phyloP scores from a whole-genome alignment of 2,329 filamentous ascomycete genomes.

The Parafenestella ontariensis region DNA sequence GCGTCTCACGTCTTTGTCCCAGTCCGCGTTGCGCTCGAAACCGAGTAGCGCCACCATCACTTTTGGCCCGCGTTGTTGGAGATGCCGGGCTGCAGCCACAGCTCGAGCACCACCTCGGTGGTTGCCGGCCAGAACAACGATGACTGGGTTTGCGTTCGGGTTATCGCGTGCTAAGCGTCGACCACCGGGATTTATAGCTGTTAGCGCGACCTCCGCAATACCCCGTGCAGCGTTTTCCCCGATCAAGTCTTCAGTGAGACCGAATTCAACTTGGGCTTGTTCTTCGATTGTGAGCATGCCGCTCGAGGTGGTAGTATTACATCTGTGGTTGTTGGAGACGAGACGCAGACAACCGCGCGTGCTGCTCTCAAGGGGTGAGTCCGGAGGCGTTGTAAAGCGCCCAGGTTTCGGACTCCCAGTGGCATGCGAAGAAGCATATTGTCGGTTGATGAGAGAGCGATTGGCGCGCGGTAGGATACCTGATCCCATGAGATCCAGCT shows the following conservation, averaged over 20 bases:
- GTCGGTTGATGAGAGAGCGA: slow-evolving; percentile 40
- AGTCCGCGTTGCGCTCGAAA: slow-evolving; percentile 79
- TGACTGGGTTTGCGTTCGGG: slow-evolving; percentile 60
- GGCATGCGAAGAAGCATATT: slow-evolving; percentile 48
- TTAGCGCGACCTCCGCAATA: slow-evolving; percentile 82
- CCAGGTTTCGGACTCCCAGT: slow-evolving; percentile 44
- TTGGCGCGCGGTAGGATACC: slow-evolving; percentile 39
- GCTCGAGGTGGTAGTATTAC: slow-evolving; percentile 69
- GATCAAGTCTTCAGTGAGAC: slow-evolving; percentile 87
- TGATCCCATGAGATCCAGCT: slow-evolving; percentile 42
- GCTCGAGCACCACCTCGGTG: slow-evolving; percentile 87
- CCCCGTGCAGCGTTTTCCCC: slow-evolving; percentile 89
- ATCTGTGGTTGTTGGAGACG: slow-evolving; percentile 61
- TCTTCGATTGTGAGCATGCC: slow-evolving; percentile 95
- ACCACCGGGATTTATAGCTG: slow-evolving; percentile 67
- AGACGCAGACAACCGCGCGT: slow-evolving; percentile 55
- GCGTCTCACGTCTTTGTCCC: slow-evolving; percentile 79
- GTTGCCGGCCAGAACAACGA: slow-evolving; percentile 91
- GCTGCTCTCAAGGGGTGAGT: slow-evolving; percentile 45
- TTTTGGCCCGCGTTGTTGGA: slow-evolving; percentile 81
- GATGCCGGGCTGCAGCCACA: slow-evolving; percentile 83
- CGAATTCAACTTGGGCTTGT: slow-evolving; percentile 85
- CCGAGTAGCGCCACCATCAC: slow-evolving; percentile 85
- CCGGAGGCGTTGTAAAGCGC: slow-evolving; percentile 44
- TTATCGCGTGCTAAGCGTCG: slow-evolving; percentile 59